These are phyloP conservation scores for Phoenix dactylifera DNA, from an alignment of 176 grass and related monocot species.

Conservation along the genomic window DNA sequence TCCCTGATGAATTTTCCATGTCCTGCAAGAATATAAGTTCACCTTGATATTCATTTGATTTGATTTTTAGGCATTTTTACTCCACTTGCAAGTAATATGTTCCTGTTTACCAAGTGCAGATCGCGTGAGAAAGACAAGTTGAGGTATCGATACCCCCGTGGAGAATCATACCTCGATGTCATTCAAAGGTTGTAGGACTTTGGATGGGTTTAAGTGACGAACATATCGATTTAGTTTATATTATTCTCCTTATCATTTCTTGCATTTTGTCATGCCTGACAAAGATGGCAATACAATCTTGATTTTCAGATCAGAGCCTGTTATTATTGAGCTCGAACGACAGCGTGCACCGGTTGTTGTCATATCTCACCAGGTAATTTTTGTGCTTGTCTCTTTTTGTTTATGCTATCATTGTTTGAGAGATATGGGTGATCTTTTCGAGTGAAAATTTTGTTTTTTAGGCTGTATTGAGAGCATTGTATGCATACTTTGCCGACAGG, in stretches of 20 bases:
- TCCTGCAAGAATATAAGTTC: no score
- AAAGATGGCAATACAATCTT: background rate
- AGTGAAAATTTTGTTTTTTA: conserved; percentile 16
- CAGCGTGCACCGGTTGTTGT: conserved; percentile 97
- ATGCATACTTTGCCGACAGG: conserved; percentile 93
- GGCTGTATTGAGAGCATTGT: conserved; percentile 96
- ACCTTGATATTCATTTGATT: no score
- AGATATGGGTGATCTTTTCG: conserved; percentile 10
- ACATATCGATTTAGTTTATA: no score
- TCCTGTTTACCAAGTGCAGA: conserved; percentile 29
- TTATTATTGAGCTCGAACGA: conserved; percentile 94
- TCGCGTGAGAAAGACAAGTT: conserved; percentile 81
- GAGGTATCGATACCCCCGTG: conserved; percentile 91
- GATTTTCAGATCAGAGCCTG: conserved; percentile 70
- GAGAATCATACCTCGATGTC: conserved; percentile 94
- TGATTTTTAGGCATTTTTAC: no score
- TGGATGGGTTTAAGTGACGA: no score
- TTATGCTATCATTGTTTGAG: conserved; percentile 7
- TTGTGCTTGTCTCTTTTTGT: conserved; percentile 9
- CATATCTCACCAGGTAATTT: conserved; percentile 92
- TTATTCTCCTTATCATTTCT: background rate
- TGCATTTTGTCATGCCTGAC: background rate
- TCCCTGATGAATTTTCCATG: no score
- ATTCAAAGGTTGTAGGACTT: conserved; percentile 61
- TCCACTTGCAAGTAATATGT: no score